Evolutionary conservation across 129 eudicot species (phyloP).

Genomic region (Ambrosia trifida): DNA sequence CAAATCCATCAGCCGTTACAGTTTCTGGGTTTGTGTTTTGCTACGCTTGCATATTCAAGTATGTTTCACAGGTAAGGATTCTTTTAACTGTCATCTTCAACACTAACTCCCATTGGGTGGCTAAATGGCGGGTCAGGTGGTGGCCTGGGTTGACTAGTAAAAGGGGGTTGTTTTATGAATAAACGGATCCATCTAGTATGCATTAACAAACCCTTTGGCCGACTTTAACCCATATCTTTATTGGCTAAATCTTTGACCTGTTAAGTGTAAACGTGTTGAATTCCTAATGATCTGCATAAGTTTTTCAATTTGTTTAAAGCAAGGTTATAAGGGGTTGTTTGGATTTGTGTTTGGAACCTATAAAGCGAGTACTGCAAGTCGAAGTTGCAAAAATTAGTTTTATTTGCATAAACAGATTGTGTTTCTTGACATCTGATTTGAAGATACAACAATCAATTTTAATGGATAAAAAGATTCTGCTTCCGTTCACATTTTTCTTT

Average conservation of each 20-base stretch:
- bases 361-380: background rate
- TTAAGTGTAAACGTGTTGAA: background rate
- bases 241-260: background rate
- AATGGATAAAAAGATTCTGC: background rate
- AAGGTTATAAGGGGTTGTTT: background rate
- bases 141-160: background rate
- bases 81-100: constrained; percentile 6
- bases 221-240: background rate
- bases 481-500: background rate
- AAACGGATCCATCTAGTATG: background rate
- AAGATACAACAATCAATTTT: background rate
- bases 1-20: constrained; percentile 80
- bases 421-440: background rate
- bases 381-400: background rate
- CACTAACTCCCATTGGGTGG: constrained; percentile 3
- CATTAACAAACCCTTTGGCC: background rate
- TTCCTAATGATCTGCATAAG: background rate
- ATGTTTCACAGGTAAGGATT: constrained; percentile 74
- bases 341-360: constrained; percentile 6
- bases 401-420: background rate
- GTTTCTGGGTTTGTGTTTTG: constrained; percentile 94
- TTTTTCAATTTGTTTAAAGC: background rate
- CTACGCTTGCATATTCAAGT: constrained; percentile 87
- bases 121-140: background rate
- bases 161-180: background rate